These are phyloP conservation scores for Salinomyces thailandicus DNA, from an alignment of 2,329 filamentous ascomycete genomes.

Conservation along the genomic window DNA sequence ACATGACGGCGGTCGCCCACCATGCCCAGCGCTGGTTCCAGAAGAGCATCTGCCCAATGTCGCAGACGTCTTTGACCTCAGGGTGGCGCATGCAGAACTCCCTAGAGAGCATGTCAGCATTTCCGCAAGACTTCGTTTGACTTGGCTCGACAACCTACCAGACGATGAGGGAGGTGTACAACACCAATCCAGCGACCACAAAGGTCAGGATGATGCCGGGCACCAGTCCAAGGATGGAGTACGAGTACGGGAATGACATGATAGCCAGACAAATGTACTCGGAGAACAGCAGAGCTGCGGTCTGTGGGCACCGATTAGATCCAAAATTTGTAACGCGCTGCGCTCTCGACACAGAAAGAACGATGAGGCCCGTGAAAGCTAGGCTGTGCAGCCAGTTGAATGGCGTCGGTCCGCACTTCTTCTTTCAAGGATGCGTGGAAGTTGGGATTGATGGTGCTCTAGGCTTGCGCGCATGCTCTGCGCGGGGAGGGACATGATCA, in stretches of 20 bases:
- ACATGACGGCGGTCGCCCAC: constrained; percentile 65
- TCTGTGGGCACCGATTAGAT: constrained; percentile 39
- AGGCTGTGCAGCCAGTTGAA: background rate
- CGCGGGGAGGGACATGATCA: constrained; percentile 7
- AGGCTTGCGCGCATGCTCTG: background rate
- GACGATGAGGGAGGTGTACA: constrained; percentile 67
- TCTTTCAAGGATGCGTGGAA: no score
- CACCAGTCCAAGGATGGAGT: constrained; percentile 75
- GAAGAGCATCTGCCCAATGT: constrained; percentile 92
- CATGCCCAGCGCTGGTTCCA: constrained; percentile 68
- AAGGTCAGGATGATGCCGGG: constrained; percentile 76
- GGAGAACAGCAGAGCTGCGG: constrained; percentile 78
- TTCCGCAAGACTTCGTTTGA: background rate
- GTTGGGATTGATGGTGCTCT: constrained; percentile 5
- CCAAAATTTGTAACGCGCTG: constrained; percentile 1
- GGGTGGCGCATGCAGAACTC: constrained; percentile 85
- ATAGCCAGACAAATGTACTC: constrained; percentile 91
- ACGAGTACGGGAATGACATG: constrained; percentile 94
- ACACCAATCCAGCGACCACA: constrained; percentile 63
- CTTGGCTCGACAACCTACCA: constrained; percentile 40
- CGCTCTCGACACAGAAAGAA: background rate
- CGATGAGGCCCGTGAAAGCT: background rate
- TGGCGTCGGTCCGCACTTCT: no score
- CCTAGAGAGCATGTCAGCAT: constrained; percentile 44
- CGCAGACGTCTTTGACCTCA: constrained; percentile 84